phyloP scores from a whole-genome alignment of 1,139 yeast species.

The Candida dubliniensis region DNA sequence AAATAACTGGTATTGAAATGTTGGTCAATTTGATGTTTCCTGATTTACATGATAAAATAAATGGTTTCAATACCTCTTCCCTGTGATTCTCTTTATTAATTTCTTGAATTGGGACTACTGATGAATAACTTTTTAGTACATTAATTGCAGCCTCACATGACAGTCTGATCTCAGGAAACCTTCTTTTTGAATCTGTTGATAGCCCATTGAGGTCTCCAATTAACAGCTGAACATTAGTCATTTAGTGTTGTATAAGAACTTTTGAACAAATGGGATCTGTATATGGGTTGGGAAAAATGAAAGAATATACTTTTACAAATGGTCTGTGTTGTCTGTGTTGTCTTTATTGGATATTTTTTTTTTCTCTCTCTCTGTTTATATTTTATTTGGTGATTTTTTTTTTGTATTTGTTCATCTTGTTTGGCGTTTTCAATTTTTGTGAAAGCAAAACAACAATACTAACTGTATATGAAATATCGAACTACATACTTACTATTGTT shows the following conservation, averaged over 20 bases:
- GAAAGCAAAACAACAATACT: too few relatives aligned
- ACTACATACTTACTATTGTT: background rate
- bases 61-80: slow-evolving; percentile 64
- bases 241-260: slow-evolving; percentile 9
- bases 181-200: slow-evolving; percentile 68
- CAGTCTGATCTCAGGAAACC: slow-evolving; percentile 63
- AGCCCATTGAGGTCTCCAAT: slow-evolving; percentile 57
- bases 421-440: too few relatives aligned
- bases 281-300: background rate
- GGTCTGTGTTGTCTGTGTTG: slow-evolving; percentile 1
- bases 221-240: slow-evolving; percentile 48
- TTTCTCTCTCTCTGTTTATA: background rate
- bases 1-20: slow-evolving; percentile 69
- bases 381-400: background rate
- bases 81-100: slow-evolving; percentile 33
- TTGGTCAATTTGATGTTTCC: slow-evolving; percentile 74
- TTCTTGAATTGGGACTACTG: slow-evolving; percentile 18
- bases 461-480: background rate
- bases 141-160: slow-evolving; percentile 65
- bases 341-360: background rate
- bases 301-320: background rate
- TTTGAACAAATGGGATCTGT: background rate
- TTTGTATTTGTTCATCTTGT: background rate
- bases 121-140: slow-evolving; percentile 36
- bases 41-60: slow-evolving; percentile 69